Conservation (phyloP, 108 stramenopile species). For the Craspedostauros australis region DNA sequence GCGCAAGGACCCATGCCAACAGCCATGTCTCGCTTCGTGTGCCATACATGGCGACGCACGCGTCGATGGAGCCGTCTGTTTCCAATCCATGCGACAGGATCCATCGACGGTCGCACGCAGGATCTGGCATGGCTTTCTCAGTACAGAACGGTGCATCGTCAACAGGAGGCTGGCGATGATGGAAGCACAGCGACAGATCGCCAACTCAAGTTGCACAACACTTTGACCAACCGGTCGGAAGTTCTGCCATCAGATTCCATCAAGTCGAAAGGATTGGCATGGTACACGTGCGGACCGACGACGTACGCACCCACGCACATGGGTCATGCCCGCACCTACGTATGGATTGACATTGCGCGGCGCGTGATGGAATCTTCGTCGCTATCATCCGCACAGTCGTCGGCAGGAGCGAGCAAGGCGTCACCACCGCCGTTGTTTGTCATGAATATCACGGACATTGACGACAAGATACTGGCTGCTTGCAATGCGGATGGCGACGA, state of each 20-base stretch:
- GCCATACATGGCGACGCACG: too few relatives aligned
- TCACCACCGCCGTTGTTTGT: slow-evolving; percentile 55
- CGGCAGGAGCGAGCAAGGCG: slow-evolving; percentile 1
- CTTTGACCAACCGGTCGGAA: background rate
- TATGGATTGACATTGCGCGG: slow-evolving; percentile 91
- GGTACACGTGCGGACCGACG: slow-evolving; percentile 99
- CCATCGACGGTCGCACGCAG: too few relatives aligned
- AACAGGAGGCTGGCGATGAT: too few relatives aligned
- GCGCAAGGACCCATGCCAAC: too few relatives aligned
- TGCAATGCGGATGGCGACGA: slow-evolving; percentile 34
- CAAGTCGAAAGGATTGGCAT: slow-evolving; percentile 41
- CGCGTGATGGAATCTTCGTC: slow-evolving; percentile 68
- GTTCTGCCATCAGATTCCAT: background rate
- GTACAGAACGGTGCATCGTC: too few relatives aligned
- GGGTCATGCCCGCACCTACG: slow-evolving; percentile 96
- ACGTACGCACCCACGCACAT: slow-evolving; percentile 95
- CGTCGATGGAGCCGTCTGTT: too few relatives aligned
- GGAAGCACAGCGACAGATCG: background rate
- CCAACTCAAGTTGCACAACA: slow-evolving; percentile 4
- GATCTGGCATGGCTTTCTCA: too few relatives aligned
- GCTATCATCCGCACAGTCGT: too few relatives aligned
- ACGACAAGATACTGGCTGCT: slow-evolving; percentile 92
- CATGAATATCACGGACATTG: slow-evolving; percentile 96
- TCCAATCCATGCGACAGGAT: too few relatives aligned
- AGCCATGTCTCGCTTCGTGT: too few relatives aligned